These are phyloP conservation scores for Pisolithus orientalis DNA, from an alignment of 768 basidiomycete genomes.

Conservation along the genomic window DNA sequence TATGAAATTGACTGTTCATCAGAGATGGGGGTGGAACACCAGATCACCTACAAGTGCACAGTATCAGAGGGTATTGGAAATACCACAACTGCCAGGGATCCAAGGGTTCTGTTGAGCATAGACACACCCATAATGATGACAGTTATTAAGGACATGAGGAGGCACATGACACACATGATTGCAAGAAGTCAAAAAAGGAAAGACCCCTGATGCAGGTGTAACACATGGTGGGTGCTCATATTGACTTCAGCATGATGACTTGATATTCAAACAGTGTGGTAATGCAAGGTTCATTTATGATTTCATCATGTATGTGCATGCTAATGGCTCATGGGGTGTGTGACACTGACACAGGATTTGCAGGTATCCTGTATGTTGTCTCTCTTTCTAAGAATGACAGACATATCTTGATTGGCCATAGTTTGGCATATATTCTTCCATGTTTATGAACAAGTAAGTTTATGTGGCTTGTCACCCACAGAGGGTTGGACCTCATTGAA, in stretches of 20 bases:
- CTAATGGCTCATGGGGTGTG: neutral
- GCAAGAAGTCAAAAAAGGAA: too few species aligned
- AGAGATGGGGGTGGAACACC: too few species aligned
- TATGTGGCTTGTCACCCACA: neutral
- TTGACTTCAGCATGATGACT: neutral
- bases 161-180: too few species aligned
- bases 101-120: too few species aligned
- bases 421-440: constrained; percentile 81
- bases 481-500: neutral
- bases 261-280: neutral
- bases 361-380: constrained; percentile 56
- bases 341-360: neutral
- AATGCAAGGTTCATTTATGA: constrained; percentile 39
- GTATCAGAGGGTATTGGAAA: too few species aligned
- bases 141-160: too few species aligned
- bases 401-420: constrained; percentile 18
- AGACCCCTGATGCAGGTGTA: too few species aligned
- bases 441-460: constrained; percentile 56
- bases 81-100: too few species aligned
- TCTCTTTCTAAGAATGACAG: neutral
- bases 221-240: constrained; percentile 49
- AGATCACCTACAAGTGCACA: too few species aligned
- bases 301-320: constrained; percentile 56
- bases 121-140: too few species aligned
- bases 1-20: too few species aligned